Evolutionary conservation across 192 early-diverging fungal genomes (phyloP), one percentile per base, ranked within the genome.

Genomic region (Geranomyces michiganensis): DNA sequence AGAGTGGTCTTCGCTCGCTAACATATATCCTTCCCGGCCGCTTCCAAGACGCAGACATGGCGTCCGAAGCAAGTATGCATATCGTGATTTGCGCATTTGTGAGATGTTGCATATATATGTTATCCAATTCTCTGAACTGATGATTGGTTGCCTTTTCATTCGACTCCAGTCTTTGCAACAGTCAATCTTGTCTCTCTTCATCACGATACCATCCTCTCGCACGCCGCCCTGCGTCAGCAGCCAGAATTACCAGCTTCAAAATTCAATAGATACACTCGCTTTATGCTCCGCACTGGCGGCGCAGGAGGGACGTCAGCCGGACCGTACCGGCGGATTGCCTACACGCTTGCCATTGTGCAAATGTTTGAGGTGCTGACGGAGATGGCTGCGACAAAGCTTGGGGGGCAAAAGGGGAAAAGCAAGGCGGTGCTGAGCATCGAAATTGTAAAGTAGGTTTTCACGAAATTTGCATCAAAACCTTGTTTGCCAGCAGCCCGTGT

Each of bases 21-120:
- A 93, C 94, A 14, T 98, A 98, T 65, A 85, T 98, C 33, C 71
- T 98, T 21, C 94, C 94, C 29, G 94, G 92, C 91, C 90, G 96
- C 13, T 98, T 98, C 76, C 87, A 90, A 41, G 92, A 96, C 76
- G 88, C 94, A 19, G 96, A 98, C 73, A 83, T 98, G 43, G 92
- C 91, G 12, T 94, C 94, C 15, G 93, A 96, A 85, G 90, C 89
- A 15, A 79, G 80, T 84, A 68, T 30, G 73, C 75, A 27, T n/a
- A n/a, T 30, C 43, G 43, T 53, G 36, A 10, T 3, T 10, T 41
- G 10, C 36, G 36, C 5, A 10, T 7, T 10, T 41, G 10, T 41
- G 3, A 7, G 10, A 3, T 41, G 36, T 41, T 3, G 36, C 36
- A 41, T 10, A 41, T 41, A 10, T 3, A 10, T n/a, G n/a, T n/a